A percentile compares a stretch with the other conserved stretches of the same genome.
Conservation (phyloP, 768 basidiomycete species). For the Trametes gibbosa region DNA sequence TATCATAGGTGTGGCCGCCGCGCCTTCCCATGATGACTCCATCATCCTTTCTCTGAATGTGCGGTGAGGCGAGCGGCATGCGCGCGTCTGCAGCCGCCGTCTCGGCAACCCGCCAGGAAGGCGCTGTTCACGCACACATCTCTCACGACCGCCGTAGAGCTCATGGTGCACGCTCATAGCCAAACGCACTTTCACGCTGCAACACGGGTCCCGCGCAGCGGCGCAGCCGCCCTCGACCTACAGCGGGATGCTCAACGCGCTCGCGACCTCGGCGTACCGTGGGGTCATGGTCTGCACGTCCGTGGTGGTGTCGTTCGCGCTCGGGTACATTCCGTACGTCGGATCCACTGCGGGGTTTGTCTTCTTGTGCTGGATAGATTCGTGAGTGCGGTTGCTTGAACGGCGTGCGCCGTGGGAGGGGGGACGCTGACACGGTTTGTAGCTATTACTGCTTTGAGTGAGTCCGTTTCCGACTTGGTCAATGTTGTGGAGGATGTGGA, state of each 20-base stretch:
- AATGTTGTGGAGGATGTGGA: no score
- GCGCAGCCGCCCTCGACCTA: conserved; percentile 56
- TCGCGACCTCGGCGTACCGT: conserved; percentile 81
- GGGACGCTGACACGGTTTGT: conserved; percentile 1
- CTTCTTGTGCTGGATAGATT: conserved; percentile 84
- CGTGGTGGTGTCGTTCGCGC: conserved; percentile 60
- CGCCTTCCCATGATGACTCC: not conserved
- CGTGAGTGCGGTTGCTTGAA: conserved; percentile 52
- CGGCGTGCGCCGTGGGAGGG: not conserved
- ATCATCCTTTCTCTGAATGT: conserved; percentile 6
- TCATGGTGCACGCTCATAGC: conserved; percentile 78
- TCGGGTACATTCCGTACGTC: conserved; percentile 61
- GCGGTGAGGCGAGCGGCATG: not conserved
- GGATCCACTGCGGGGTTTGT: conserved; percentile 61
- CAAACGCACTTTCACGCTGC: conserved; percentile 68
- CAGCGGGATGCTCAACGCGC: conserved; percentile 65
- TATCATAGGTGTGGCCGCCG: not conserved
- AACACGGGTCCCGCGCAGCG: conserved; percentile 60
- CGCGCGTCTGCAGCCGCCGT: not conserved
- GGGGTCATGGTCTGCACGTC: conserved; percentile 81
- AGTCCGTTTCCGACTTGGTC: conserved; percentile 25
- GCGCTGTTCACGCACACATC: conserved; percentile 1
- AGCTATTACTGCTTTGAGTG: conserved; percentile 94
- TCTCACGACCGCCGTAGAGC: conserved; percentile 43
- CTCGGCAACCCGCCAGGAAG: not conserved